A percentile compares a stretch with the other conserved stretches of the same genome.
Evolutionary conservation across 768 basidiomycete species (phyloP).

Genomic region (Termitomyces titanicus): DNA sequence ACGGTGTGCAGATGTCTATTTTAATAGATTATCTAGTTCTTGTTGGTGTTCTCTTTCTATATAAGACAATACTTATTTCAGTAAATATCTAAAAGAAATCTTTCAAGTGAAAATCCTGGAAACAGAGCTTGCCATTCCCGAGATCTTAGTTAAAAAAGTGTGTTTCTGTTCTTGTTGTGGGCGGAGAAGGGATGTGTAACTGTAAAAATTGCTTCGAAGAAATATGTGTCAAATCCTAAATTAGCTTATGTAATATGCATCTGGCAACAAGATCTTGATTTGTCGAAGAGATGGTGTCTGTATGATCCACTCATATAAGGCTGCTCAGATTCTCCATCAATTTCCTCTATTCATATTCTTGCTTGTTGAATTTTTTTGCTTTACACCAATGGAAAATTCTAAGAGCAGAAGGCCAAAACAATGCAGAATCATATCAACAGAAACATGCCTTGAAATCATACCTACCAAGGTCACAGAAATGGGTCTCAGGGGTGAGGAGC

Average conservation of each 20-base stretch:
- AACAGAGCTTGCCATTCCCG: background rate
- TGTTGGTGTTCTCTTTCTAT: background rate
- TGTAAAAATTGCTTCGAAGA: background rate
- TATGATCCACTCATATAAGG: too few relatives aligned
- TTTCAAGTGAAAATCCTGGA: background rate
- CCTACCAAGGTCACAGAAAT: too few relatives aligned
- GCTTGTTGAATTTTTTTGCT: background rate
- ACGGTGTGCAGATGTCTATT: too few relatives aligned
- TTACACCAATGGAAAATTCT: background rate
- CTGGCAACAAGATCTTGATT: too few relatives aligned
- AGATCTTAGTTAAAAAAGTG: background rate
- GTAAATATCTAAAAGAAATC: background rate
- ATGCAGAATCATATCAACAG: too few relatives aligned
- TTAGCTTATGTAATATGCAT: background rate
- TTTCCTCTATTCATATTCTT: too few relatives aligned
- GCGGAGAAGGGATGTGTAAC: too few relatives aligned
- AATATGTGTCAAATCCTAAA: background rate
- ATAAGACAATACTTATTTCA: background rate
- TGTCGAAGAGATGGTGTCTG: background rate
- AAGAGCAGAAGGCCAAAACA: background rate
- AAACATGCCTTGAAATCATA: too few relatives aligned
- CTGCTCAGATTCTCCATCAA: too few relatives aligned
- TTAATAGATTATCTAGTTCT: too few relatives aligned
- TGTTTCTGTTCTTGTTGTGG: background rate
- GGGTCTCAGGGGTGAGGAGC: too few relatives aligned